Percentiles rank a stretch among this genome's conserved stretches.
These are phyloP conservation scores for Ormosia semicastrata DNA, from an alignment of 306 rosid species.

Conservation along the genomic window DNA sequence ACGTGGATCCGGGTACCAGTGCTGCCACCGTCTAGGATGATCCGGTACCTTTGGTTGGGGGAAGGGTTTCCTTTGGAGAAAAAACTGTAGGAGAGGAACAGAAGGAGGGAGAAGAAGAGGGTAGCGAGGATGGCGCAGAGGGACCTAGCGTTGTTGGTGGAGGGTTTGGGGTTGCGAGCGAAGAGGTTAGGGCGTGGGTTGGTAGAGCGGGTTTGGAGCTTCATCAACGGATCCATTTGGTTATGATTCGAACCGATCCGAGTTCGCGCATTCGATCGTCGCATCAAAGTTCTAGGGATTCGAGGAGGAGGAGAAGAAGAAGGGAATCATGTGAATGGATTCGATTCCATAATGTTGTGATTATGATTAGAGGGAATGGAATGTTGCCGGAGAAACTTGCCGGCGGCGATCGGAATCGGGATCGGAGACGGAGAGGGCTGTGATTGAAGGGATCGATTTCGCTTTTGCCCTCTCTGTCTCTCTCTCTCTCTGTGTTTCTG, in stretches of 20 bases:
- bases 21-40: conserved; percentile 87
- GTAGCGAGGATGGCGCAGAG: conserved; percentile 21
- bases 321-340: conserved; percentile 29
- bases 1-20: conserved; percentile 88
- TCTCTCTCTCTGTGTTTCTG: background rate
- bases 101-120: conserved; percentile 32
- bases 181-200: conserved; percentile 60
- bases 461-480: conserved; percentile 38
- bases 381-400: background rate
- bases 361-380: background rate
- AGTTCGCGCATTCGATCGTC: conserved; percentile 67
- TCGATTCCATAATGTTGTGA: background rate
- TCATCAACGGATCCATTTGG: conserved; percentile 65
- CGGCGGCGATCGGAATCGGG: conserved; percentile 1
- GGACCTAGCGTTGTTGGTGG: conserved; percentile 14
- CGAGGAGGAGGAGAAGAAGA: background rate
- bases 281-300: conserved; percentile 54
- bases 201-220: conserved; percentile 61
- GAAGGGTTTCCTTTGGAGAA: background rate
- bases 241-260: conserved; percentile 37
- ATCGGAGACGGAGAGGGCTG: conserved; percentile 46
- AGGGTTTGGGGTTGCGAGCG: conserved; percentile 46
- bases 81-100: conserved; percentile 33
- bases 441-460: background rate
- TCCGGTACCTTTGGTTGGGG: conserved; percentile 36